Conservation (phyloP, 169 alveolate species). For the Ophryocystis elektroscirrha region DNA sequence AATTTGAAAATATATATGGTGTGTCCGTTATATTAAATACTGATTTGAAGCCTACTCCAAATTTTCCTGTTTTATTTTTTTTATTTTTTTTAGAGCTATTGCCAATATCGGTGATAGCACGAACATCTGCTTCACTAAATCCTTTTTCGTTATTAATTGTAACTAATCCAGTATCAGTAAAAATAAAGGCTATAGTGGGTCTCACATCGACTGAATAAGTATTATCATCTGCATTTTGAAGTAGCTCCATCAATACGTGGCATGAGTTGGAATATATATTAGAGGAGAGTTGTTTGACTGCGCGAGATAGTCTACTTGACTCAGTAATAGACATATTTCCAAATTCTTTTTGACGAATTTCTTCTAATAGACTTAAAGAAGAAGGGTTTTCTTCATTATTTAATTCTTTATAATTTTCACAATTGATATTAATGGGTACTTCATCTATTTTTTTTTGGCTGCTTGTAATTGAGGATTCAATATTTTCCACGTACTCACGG, state of each 20-base stretch:
- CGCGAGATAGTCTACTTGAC: slow-evolving; percentile 24
- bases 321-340: too few species aligned
- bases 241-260: slow-evolving; percentile 21
- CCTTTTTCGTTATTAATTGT: slow-evolving; percentile 30
- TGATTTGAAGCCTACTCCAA: slow-evolving; percentile 35
- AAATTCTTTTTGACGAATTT: too few species aligned
- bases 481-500: too few species aligned
- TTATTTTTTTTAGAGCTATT: slow-evolving; percentile 27
- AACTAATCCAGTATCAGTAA: slow-evolving; percentile 12
- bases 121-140: slow-evolving; percentile 20
- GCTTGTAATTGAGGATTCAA: too few species aligned
- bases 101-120: slow-evolving; percentile 31
- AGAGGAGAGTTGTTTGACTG: slow-evolving; percentile 7
- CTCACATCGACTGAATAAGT: slow-evolving; percentile 1
- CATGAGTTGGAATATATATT: slow-evolving; percentile 10
- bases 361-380: too few species aligned
- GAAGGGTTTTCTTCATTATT: too few species aligned
- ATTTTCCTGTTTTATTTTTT: slow-evolving; percentile 24
- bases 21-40: slow-evolving; percentile 28
- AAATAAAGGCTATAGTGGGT: slow-evolving; percentile 21
- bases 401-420: too few species aligned
- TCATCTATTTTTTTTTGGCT: too few species aligned
- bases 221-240: slow-evolving; percentile 39
- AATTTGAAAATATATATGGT: slow-evolving; percentile 26
- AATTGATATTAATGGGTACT: too few species aligned